phyloP scores from a whole-genome alignment of 768 basidiomycete species.

The Mrakia gelida region DNA sequence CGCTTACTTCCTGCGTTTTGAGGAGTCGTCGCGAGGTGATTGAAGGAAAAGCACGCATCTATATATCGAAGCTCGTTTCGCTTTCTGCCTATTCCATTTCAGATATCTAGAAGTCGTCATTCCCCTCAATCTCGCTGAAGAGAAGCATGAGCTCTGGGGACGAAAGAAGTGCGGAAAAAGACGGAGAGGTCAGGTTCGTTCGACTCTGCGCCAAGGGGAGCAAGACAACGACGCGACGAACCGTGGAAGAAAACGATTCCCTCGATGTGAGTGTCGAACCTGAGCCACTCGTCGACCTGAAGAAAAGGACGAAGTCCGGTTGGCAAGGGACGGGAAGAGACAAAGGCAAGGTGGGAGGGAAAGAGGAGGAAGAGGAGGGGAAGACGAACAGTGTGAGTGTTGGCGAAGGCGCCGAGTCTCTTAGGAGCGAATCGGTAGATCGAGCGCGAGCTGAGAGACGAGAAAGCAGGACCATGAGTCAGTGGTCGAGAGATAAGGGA shows the following conservation, averaged over 20 bases:
- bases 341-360: too few species aligned
- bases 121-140: slow-evolving; percentile 13
- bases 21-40: too few species aligned
- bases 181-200: background rate
- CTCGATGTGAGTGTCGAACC: slow-evolving; percentile 8
- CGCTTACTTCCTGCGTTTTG: too few species aligned
- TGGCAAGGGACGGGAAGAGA: background rate
- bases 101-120: slow-evolving; percentile 11
- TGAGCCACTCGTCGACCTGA: background rate
- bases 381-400: slow-evolving; percentile 9
- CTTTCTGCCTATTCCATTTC: too few species aligned
- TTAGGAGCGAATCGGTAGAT: slow-evolving; percentile 30
- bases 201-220: too few species aligned
- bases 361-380: background rate
- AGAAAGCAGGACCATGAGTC: too few species aligned
- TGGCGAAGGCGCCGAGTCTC: background rate
- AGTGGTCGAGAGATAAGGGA: background rate
- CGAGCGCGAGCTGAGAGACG: background rate
- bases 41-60: too few species aligned
- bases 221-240: background rate
- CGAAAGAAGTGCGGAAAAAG: background rate
- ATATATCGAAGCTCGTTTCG: too few species aligned
- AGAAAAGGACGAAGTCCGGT: background rate
- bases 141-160: slow-evolving; percentile 1
- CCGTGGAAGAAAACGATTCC: slow-evolving; percentile 19